Percentiles rank a stretch among this genome's conserved stretches.
Conservation (phyloP, 495 filamentous ascomycete genomes). For the Penicillium parvum region DNA sequence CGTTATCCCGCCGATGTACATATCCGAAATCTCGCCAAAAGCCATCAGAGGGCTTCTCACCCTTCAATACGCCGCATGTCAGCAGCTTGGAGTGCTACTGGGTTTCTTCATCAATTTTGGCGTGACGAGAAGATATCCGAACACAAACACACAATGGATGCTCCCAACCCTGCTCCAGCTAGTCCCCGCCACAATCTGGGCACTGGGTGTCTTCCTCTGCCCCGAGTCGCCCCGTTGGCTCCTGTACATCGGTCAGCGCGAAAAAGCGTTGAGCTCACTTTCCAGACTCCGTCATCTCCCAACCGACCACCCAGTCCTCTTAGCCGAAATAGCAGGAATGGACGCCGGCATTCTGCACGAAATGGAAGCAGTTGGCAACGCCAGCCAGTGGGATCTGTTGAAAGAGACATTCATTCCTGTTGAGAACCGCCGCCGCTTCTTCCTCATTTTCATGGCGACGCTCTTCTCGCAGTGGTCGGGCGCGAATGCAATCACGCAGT, state of each 20-base stretch:
- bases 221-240: conserved; percentile 66
- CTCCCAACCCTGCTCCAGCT: conserved; percentile 59
- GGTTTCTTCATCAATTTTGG: conserved; percentile 60
- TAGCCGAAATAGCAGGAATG: conserved; percentile 58
- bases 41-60: conserved; percentile 62
- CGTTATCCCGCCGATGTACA: conserved; percentile 51
- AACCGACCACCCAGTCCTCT: conserved; percentile 52
- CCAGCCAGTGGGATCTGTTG: conserved; percentile 52
- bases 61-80: conserved; percentile 61
- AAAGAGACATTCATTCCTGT: conserved; percentile 60
- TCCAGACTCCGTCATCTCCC: conserved; percentile 46
- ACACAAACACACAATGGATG: conserved; percentile 50
- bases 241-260: conserved; percentile 56
- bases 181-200: conserved; percentile 54
- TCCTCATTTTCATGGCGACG: conserved; percentile 29
- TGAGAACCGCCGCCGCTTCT: conserved; percentile 54
- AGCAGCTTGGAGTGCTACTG: conserved; percentile 52
- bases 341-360: conserved; percentile 56
- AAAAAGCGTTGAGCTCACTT: conserved; percentile 50
- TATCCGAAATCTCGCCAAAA: conserved; percentile 55
- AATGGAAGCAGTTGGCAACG: conserved; percentile 47
- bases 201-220: conserved; percentile 47
- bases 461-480: conserved; percentile 30
- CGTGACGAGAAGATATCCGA: conserved; percentile 42
- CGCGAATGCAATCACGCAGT: conserved; percentile 26